Evolutionary conservation across 495 filamentous ascomycete genomes (phyloP).

Genomic region (Penicillium maclennaniae): DNA sequence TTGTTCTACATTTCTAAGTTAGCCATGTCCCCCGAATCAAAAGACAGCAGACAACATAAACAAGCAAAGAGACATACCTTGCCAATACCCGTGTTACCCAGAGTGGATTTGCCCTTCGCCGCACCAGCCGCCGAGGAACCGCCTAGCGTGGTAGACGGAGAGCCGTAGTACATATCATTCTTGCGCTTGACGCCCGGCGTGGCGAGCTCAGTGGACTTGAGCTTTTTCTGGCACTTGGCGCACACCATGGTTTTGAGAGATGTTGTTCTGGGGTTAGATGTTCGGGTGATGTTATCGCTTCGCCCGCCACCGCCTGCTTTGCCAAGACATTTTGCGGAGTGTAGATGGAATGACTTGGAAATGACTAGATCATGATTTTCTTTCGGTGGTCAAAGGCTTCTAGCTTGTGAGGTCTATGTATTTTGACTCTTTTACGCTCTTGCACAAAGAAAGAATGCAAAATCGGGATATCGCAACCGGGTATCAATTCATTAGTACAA

Average conservation of each 20-base stretch:
- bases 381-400: no score
- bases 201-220: constrained; percentile 59
- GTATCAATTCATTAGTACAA: no score
- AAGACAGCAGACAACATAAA: not conserved
- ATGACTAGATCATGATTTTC: no score
- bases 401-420: no score
- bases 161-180: constrained; percentile 69
- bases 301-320: constrained; percentile 21
- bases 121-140: constrained; percentile 33
- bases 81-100: constrained; percentile 37
- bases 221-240: constrained; percentile 60
- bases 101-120: constrained; percentile 43
- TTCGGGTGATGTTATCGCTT: constrained; percentile 9
- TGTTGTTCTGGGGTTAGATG: not conserved
- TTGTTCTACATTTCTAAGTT: constrained; percentile 52
- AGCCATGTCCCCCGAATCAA: not conserved
- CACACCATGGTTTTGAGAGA: constrained; percentile 59
- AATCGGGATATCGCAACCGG: no score
- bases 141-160: constrained; percentile 55
- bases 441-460: no score
- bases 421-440: no score
- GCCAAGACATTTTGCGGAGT: constrained; percentile 14
- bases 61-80: constrained; percentile 23
- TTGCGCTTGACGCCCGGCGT: constrained; percentile 69
- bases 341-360: not conserved